Percentiles rank a stretch among this genome's conserved stretches.
phyloP scores from a whole-genome alignment of 163 green algal species.

The Chlamydomonas reinhardtii region DNA sequence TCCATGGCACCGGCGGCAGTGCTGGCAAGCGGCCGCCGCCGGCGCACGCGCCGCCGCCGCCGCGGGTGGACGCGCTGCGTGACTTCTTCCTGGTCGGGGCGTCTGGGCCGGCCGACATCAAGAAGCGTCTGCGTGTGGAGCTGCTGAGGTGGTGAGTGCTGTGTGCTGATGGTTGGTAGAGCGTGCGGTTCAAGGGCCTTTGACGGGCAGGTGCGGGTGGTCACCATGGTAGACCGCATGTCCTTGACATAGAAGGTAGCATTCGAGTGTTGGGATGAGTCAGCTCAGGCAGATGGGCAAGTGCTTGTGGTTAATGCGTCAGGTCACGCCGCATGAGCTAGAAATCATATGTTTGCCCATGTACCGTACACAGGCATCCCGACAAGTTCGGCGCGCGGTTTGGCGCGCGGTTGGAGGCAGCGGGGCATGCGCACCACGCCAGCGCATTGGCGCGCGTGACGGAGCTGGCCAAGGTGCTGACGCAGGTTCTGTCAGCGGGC shows the following conservation, averaged over 20 bases:
- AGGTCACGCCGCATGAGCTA: too few relatives aligned
- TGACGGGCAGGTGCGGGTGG: too few relatives aligned
- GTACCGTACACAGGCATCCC: slow-evolving; percentile 65
- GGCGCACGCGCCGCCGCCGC: not conserved
- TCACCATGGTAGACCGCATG: too few relatives aligned
- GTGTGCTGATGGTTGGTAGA: too few relatives aligned
- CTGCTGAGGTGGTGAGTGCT: slow-evolving; percentile 70
- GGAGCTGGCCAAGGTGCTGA: slow-evolving; percentile 29
- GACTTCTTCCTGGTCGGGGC: slow-evolving; percentile 38
- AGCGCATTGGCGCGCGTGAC: slow-evolving; percentile 21
- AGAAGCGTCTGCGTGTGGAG: slow-evolving; percentile 69
- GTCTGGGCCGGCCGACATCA: slow-evolving; percentile 50
- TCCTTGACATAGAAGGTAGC: too few relatives aligned
- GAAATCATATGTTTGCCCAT: too few relatives aligned
- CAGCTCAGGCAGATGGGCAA: too few relatives aligned
- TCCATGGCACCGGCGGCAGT: slow-evolving; percentile 8
- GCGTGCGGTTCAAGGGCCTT: too few relatives aligned
- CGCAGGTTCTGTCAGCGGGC: not conserved
- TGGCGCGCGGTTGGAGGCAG: slow-evolving; percentile 53
- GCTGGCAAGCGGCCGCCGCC: too few relatives aligned
- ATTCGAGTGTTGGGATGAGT: too few relatives aligned
- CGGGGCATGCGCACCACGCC: slow-evolving; percentile 42
- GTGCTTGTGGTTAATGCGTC: too few relatives aligned
- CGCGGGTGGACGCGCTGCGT: not conserved
- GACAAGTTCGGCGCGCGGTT: slow-evolving; percentile 81